phyloP scores from a whole-genome alignment of 257 asterid genomes.

The Capsicum chinense region DNA sequence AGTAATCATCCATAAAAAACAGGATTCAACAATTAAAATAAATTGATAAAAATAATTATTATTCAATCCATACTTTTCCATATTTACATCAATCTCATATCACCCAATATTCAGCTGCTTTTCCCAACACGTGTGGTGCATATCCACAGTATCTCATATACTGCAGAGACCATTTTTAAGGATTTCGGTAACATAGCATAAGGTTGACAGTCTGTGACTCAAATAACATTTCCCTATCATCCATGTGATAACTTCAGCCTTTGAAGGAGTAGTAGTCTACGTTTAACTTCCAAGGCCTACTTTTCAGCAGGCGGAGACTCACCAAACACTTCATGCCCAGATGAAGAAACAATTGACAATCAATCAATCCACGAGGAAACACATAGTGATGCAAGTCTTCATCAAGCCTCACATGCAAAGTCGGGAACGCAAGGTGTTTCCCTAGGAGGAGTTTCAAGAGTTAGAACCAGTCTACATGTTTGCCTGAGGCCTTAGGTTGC shows the following conservation, averaged over 20 bases:
- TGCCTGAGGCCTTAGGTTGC: slow-evolving; percentile 52
- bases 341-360: too few relatives aligned
- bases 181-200: background rate
- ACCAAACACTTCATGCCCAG: too few relatives aligned
- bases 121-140: background rate
- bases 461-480: slow-evolving; percentile 67
- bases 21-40: background rate
- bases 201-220: background rate
- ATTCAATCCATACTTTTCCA: background rate
- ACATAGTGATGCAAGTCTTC: too few relatives aligned
- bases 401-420: too few relatives aligned
- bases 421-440: background rate
- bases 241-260: background rate
- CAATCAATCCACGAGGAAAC: too few relatives aligned
- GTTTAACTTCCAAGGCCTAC: background rate
- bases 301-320: too few relatives aligned
- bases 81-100: background rate
- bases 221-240: background rate
- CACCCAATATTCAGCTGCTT: background rate
- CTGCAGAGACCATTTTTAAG: background rate
- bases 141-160: background rate
- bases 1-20: background rate
- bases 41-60: background rate
- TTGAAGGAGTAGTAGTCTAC: background rate
- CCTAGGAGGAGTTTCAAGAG: background rate